Evolutionary conservation across 257 asterid genomes (phyloP).

Genomic region (Solanum chaucha): DNA sequence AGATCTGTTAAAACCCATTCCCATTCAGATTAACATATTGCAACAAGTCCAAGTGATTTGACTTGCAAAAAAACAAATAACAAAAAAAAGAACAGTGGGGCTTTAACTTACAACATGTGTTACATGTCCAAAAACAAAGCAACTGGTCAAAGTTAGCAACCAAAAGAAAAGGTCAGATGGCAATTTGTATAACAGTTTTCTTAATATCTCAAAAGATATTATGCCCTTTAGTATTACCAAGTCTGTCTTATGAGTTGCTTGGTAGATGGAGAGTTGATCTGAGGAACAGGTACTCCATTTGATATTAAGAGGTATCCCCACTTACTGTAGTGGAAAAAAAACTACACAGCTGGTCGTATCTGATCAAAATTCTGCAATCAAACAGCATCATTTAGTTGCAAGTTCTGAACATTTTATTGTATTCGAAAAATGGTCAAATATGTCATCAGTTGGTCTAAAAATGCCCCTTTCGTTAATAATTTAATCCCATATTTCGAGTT

Average conservation of each 20-base stretch:
- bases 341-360: conserved; percentile 7
- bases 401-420: neutral
- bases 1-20: neutral
- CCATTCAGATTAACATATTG: neutral
- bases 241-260: neutral
- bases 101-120: neutral
- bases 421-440: neutral
- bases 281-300: neutral
- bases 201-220: neutral
- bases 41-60: neutral
- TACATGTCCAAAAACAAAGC: neutral
- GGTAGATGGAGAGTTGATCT: neutral
- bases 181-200: neutral
- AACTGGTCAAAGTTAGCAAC: neutral
- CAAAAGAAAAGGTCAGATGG: neutral
- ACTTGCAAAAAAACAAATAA: neutral
- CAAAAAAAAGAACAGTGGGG: neutral
- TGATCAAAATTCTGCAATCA: conserved; percentile 39
- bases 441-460: neutral
- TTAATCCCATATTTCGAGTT: neutral
- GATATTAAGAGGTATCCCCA: conserved; percentile 7
- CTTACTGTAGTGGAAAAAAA: conserved; percentile 15
- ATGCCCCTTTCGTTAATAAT: neutral
- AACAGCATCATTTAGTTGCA: neutral
- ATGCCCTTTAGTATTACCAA: neutral